Percentiles rank a stretch among this genome's conserved stretches.
Conservation (phyloP, 805 yeast species). For the Teunomyces stri region DNA sequence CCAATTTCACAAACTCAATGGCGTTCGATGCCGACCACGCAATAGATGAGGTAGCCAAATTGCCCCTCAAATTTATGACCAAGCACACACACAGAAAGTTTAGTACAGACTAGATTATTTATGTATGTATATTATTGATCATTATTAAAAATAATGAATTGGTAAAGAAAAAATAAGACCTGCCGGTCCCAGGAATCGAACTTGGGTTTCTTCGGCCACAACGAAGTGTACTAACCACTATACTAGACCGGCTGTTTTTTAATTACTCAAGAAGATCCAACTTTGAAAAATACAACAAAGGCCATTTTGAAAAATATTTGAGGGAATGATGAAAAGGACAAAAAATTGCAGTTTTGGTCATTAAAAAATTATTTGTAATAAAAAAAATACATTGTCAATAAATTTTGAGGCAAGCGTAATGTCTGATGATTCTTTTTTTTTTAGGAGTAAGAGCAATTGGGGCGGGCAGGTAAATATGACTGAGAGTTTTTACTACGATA, state of each 20-base stretch:
- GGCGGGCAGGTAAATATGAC: not conserved
- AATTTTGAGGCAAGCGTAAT: not conserved
- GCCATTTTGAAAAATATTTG: not conserved
- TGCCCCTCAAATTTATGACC: constrained; percentile 24
- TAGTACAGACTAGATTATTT: not conserved
- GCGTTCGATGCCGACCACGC: constrained; percentile 25
- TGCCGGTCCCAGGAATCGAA: constrained; percentile 75
- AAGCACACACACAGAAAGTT: constrained; percentile 12
- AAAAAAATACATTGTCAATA: constrained; percentile 1
- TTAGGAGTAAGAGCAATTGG: not conserved
- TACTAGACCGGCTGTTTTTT: constrained; percentile 42
- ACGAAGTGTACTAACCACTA: constrained; percentile 74
- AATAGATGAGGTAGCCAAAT: constrained; percentile 24
- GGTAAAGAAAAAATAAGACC: constrained; percentile 20
- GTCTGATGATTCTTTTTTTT: not conserved
- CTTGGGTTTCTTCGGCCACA: constrained; percentile 75
- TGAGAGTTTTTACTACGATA: not conserved
- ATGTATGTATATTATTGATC: not conserved
- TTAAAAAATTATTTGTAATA: not conserved
- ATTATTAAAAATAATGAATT: not conserved
- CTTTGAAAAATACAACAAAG: no score
- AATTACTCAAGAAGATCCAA: no score
- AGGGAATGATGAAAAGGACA: not conserved
- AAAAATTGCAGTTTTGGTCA: not conserved
- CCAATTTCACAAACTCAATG: constrained; percentile 7